Evolutionary conservation across 192 early-diverging fungal species (phyloP).

Genomic region (Coemansia sp.): DNA sequence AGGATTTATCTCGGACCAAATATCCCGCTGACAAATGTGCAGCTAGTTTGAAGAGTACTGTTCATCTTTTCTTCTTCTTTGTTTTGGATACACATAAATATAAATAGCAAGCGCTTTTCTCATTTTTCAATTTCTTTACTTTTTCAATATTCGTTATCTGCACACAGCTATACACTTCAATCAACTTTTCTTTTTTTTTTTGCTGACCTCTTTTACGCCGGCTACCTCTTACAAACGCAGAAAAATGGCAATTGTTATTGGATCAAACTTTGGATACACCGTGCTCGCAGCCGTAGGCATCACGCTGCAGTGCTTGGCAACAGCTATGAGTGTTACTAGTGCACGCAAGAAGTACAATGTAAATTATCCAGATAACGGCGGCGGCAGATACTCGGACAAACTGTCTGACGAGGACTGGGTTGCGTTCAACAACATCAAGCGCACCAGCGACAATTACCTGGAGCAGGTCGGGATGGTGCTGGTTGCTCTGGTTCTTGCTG

Average conservation of each 20-base stretch:
- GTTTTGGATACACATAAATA: no score
- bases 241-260: slow-evolving; percentile 51
- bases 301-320: slow-evolving; percentile 32
- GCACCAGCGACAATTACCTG: slow-evolving; percentile 53
- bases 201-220: background rate
- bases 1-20: no score
- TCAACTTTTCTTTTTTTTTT: background rate
- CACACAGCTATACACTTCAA: no score
- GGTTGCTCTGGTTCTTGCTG: slow-evolving; percentile 31
- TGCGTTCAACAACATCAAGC: slow-evolving; percentile 55
- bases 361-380: slow-evolving; percentile 51
- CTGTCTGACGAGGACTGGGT: slow-evolving; percentile 55
- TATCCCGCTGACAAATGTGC: no score
- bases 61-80: no score
- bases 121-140: background rate
- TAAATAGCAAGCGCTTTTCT: no score
- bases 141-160: background rate
- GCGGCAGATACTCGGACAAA: slow-evolving; percentile 49
- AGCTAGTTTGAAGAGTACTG: no score
- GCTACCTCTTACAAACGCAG: background rate
- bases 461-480: slow-evolving; percentile 43
- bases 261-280: slow-evolving; percentile 53
- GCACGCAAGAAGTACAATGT: slow-evolving; percentile 56
- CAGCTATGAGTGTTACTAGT: slow-evolving; percentile 3
- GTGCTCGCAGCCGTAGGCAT: slow-evolving; percentile 47